Percentiles rank a stretch among this genome's conserved stretches.
Conservation (phyloP, 768 basidiomycete genomes). For the Rhizopogon vulgaris region DNA sequence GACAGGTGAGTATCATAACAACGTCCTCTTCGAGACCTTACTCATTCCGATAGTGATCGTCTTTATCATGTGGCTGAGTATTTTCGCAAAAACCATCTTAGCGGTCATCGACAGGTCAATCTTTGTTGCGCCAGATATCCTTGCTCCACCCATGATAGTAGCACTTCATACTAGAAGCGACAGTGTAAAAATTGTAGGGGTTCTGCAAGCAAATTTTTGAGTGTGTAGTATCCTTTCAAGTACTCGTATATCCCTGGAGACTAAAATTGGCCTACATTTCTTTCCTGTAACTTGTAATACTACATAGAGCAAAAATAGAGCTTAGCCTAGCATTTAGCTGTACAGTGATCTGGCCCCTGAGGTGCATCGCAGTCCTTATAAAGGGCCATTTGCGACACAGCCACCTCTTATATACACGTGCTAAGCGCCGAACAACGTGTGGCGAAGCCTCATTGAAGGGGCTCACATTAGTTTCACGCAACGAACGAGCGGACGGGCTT, state of each 20-base stretch:
- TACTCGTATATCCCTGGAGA: no score
- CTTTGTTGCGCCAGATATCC: conserved; percentile 41
- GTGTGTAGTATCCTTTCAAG: neutral
- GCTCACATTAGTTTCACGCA: neutral
- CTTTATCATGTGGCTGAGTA: conserved; percentile 36
- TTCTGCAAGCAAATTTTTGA: no score
- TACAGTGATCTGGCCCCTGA: no score
- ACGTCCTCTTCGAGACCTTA: neutral
- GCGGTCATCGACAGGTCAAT: conserved; percentile 40
- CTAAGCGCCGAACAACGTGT: neutral
- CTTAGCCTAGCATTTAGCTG: no score
- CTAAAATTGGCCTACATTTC: no score
- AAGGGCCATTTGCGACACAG: neutral
- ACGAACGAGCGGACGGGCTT: neutral
- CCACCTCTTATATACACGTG: neutral
- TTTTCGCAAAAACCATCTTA: conserved; percentile 38
- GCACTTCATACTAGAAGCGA: neutral
- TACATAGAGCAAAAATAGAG: no score
- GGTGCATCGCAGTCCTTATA: no score
- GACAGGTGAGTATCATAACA: conserved; percentile 29
- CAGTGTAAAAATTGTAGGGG: neutral
- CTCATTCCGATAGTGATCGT: conserved; percentile 26
- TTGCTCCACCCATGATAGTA: conserved; percentile 16
- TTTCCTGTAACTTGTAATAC: no score
- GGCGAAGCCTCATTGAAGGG: neutral